Evolutionary conservation across 441 rosid genomes (phyloP), one percentile per base, ranked within the genome.

Genomic region (Gossypium armourianum): DNA sequence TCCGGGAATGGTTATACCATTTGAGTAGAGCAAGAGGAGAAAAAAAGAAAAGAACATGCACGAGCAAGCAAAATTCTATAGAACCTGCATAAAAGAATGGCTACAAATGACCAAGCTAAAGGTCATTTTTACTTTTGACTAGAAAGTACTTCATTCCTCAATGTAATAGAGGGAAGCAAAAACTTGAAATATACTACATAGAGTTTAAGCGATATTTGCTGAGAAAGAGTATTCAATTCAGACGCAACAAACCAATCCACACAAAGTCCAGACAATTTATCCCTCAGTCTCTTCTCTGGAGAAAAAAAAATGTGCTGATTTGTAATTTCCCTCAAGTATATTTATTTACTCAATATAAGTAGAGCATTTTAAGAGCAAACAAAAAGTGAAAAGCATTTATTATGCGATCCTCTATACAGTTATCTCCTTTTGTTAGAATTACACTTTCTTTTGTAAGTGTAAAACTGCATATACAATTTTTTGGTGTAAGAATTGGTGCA

Each of bases 1-100:
- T 69, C 68, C 53, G 72, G 57, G 66, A 62, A 68, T 26, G 52
- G 8, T 40, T 23, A 72, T 29, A 66, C 47, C 45, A 15, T 32
- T 19, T 52, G 21, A 62, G n/a, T 19, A 49, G 24, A 63, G 70
- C 9, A 54, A 20, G 17, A 66, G 24, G 24, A 17, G 62, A 68
- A 54, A 26, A 32, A 8, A 72, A 68, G 62, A 32, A 12, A 69
- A 62, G 4, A 19, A 63, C 12, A 43, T 19, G 45, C 10, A 21
- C 23, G 70, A 52, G 36, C 17, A n/a, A 40, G 63, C 6, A 21
- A 69, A 16, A 49, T 36, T 72, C 50, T 23, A 26, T 3, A 20
- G 26, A 43, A 61, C 8, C 29, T 53, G 32, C 16, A 23, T 8
- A 23, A 72, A 65, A 24, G n/a, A 73, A 73, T 40, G 43, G 43